phyloP scores from a whole-genome alignment of 176 grass and related monocot species.

The Paspalum vaginatum region DNA sequence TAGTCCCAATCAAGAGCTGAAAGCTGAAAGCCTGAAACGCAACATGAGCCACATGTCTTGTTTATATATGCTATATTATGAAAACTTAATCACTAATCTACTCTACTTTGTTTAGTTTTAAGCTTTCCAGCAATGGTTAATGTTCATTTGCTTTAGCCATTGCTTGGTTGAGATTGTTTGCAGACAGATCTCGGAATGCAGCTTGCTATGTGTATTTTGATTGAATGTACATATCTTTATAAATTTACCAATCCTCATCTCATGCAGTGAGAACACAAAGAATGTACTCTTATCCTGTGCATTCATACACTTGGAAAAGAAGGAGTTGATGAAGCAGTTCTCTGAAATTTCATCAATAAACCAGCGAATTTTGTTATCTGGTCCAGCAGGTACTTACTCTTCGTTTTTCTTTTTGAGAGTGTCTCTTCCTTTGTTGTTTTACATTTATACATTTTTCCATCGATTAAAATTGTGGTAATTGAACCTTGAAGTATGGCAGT shows the following conservation, averaged over 20 bases:
- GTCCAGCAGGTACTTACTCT: slow-evolving; percentile 73
- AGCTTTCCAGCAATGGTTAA: slow-evolving; percentile 18
- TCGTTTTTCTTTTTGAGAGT: background rate
- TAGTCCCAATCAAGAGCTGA: too few relatives aligned
- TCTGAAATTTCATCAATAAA: slow-evolving; percentile 92
- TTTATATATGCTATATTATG: slow-evolving; percentile 11
- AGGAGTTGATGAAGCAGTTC: slow-evolving; percentile 80
- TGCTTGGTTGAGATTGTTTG: slow-evolving; percentile 3
- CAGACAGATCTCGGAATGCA: slow-evolving; percentile 19
- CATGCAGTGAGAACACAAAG: slow-evolving; percentile 88
- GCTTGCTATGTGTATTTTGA: slow-evolving; percentile 31
- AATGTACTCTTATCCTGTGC: slow-evolving; percentile 81
- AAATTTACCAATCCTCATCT: slow-evolving; percentile 40
- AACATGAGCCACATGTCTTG: too few relatives aligned
- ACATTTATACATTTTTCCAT: background rate
- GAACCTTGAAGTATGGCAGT: background rate
- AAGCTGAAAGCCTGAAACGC: too few relatives aligned
- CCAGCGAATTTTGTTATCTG: slow-evolving; percentile 92
- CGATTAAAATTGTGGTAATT: slow-evolving; percentile 15
- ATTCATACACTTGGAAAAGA: slow-evolving; percentile 90
- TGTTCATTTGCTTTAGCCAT: background rate
- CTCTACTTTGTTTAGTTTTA: slow-evolving; percentile 34
- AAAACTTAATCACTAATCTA: slow-evolving; percentile 12
- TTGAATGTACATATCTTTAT: slow-evolving; percentile 22
- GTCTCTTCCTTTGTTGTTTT: background rate